Base-by-base conservation (phyloP, 2,329 filamentous ascomycete species). In the Hypoxylon sp. region DNA sequence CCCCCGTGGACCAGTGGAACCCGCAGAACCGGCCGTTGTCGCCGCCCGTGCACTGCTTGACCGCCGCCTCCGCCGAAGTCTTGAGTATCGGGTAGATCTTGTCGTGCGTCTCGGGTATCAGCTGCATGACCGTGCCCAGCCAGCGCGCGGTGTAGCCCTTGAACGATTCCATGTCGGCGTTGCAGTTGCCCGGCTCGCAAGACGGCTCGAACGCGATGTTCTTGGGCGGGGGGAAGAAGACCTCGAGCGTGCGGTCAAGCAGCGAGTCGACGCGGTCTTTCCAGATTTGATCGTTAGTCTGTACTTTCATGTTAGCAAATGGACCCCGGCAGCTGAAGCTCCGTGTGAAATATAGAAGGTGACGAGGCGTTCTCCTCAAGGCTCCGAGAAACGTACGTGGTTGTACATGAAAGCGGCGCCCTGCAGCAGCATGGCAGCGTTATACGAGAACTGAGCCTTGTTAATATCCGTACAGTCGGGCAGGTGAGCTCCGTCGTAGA, bases 341-440 rank as follows among this genome's bases (percentile, higher is more conserved):
- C 20, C 15, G 41, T n/a, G 20, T 17, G 38, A 4, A 24, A 23
- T 20, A 9, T 13, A 40, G 7, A 31, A 20, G 15, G n/a, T n/a
- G n/a, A n/a, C n/a, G 8, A 45, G 4, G 27, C 8, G 2, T n/a
- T 33, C 38, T 18, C 6, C 15, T 13, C 17, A 33, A 9, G 17
- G 7, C 6, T 18, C 6, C 26, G 1, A 7, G 7, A 1, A 24
- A 75, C 81, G 18, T 69, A 83, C 81, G 61, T 76, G 81, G 69
- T 90, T 89, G 72, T 88, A 91, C 83, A 91, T 84, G 60, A 84
- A 86, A 0, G 87, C 88, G 1, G 81, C 81, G 1, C 88, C 88
- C 52, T 86, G 81, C 4, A 88, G 69, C 37, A 87, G 78, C 24
- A 87, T 77, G 2, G 82, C 88, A 9, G 84, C 83, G 58, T 87